Evolutionary conservation across 2,329 filamentous ascomycete genomes (phyloP), one percentile per base, ranked within the genome.

Genomic region (Alternaria postmessia): DNA sequence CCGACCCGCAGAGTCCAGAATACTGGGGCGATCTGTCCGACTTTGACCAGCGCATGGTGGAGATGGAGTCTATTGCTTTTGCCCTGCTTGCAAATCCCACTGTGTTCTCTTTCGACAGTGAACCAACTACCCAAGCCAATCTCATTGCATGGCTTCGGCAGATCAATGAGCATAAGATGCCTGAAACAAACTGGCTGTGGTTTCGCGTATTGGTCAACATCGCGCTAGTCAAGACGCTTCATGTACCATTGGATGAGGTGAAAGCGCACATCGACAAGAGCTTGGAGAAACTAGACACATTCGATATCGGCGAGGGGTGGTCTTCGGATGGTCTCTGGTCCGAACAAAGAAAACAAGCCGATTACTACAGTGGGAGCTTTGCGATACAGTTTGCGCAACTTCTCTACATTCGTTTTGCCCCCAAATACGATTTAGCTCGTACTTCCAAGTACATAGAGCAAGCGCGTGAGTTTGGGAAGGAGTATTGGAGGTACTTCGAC

Each of bases 331-430:
- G 84, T 0, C 57, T 74, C 0, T 85, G 81, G 83, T 74, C 59
- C 16, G 66, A 75, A 6, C 57, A 75, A 59, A 54, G 78, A 44
- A 8, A 66, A 16, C 83, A 85, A 51, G 82, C 79, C 0, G 84
- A 85, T 54, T 85, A 85, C 64, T 86, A 86, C 54, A 85, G 83
- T 1, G 83, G 83, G 0, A 85, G 83, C 47, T 86, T 86, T 54
- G 84, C 84, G 0, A 83, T 86, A 11, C 84, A 85, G 56, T 85
- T 84, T 38, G 80, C 78, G 2, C 83, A 85, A 57, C 67, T 85
- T 3, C 68, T 85, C 0, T 85, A 82, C 59, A 72, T 78, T 0
- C 80, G 78, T 7, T 81, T 82, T 57, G 82, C 81, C 0, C 58
- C 63, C 0, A 79, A 83, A 16, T 43, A 82, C 3, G 82, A 85